Base-by-base conservation (phyloP, 257 asterid genomes). In the Solanum dulcamara region DNA sequence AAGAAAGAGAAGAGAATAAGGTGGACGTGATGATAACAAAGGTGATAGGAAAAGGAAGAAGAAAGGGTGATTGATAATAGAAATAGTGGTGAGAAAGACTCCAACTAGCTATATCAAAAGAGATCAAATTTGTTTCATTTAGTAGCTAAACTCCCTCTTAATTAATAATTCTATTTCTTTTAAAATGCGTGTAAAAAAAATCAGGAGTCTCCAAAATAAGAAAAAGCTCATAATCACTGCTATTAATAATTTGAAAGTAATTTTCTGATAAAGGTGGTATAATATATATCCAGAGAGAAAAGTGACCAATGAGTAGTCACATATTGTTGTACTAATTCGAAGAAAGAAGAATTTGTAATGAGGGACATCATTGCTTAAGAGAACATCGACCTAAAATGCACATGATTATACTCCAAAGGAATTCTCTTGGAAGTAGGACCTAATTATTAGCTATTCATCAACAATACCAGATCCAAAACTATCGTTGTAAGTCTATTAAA, bases 301-400 rank as follows among this genome's bases (percentile, higher is more conserved):
- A 68, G 79, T 68, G 15, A 32, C 2, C 48, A 26, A 70, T 35
- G 30, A 37, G 50, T 70, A 17, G 14, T 15, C 30, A 70, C 80
- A 37, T 28, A 62, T 70, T 70, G 30, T 18, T 70, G 80, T 70
- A 70, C 50, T 70, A n/a, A 3, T 35, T 17, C 37, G 48, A 42
- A 35, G 20, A 62, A 38, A 14, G 32, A 15, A 64, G 84, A 75
- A 44, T 18, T 5, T 28, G 57, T 50, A 74, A 88, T 42, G 85
- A 83, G 75, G 55, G 42, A 48, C 80, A 42, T 83, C 62, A 64
- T 83, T 83, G 46, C 80, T 26, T n/a, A n/a, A 64, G 85, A 83
- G 64, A 83, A 83, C 80, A 83, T 60, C 44, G 5, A n/a, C 85
- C 80, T 83, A 83, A 64, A 83, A 83, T 62, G 85, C 60, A 83